Evolutionary conservation across 192 early-diverging fungal genomes (phyloP), one percentile per base, ranked within the genome.

Genomic region (Coemansia sp.): DNA sequence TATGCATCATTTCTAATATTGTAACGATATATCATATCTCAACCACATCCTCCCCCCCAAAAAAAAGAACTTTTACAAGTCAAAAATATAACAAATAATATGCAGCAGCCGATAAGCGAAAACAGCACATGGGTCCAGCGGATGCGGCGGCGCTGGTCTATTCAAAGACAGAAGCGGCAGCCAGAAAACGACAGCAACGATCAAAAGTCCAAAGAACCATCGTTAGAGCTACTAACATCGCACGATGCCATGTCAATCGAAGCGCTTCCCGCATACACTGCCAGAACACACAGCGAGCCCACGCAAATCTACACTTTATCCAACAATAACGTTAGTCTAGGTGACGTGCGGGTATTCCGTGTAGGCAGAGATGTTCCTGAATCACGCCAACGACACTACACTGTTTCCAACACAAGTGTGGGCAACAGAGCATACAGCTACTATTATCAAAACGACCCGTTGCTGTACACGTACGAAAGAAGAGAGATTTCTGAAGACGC

Each of bases 341-440:
- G 50, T 64, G 54, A 66, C 31, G 64, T 73, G 40, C 38, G 61
- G 32, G 33, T 73, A 51, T 17, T 73, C 11, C 50, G 64, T 30
- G 71, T 73, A 10, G 71, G 71, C 17, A 73, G 58, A 36, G 60
- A 63, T 60, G 59, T 51, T 11, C 48, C 63, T 1, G 48, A 60
- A 36, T 42, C 45, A 7, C 42, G 60, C 18, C 48, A 22, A 16
- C 42, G 42, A 2, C 40, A 45, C 42, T 22, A 55, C 32, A 61
- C 40, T 4, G 42, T 16, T 12, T 45, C 42, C n/a, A 51, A 52
- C 59, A 56, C 32, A 10, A 48, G 67, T 52, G 54, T 52, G 5
- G 38, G n/a, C 34, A 59, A 28, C 18, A n/a, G 59, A 30, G 36
- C 42, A 30, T 48, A 61, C 10, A 48, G 40, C 56, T 59, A 59